Base-by-base conservation (phyloP, 305 asterid genomes). In the Plantago coronopus region DNA sequence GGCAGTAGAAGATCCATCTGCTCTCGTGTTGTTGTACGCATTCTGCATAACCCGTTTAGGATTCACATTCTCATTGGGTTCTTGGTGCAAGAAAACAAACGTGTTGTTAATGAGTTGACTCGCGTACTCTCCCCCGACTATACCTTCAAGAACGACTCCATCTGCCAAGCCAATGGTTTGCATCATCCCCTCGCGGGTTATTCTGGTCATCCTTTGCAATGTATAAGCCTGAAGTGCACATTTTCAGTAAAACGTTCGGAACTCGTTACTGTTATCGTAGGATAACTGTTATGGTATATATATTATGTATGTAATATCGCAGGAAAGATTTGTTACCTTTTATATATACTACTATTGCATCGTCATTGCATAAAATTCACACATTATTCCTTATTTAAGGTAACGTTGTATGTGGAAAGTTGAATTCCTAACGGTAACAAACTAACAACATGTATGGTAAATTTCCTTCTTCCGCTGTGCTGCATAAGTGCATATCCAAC, bases 141-240 rank as follows among this genome's bases (percentile, higher is more conserved):
- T n/a, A 0, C 81, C 75, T 3, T 1, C 16, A 2, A 14, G 54
- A 6, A 31, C 74, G n/a, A 76, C 81, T 19, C 78, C 81, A 47
- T 76, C 78, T 9, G 81, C 81, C 37, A 76, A 68, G 1, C 81
- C 78, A 6, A 68, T 57, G 16, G 72, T 66, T 55, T 69, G 75
- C 74, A 17, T 72, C 81, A 10, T 76, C 75, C 7, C 81, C 81
- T 1, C 47, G 59, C 15, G 81, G 78, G 17, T 65, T 57, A 5
- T 2, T 16, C 10, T n/a, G 17, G 17, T 65, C 42, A 3, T 57
- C 42, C 45, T 68, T 76, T 2, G 81, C 74, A 14, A 68, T 51
- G 54, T 62, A 76, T 13, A 16, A 34, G 4, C 70, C 43, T 5
- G 56, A 72, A 5, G 59, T 57, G 3, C 22, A 6, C 70, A 67